phyloP scores from a whole-genome alignment of 441 rosid genomes.

The Manihot esculenta region DNA sequence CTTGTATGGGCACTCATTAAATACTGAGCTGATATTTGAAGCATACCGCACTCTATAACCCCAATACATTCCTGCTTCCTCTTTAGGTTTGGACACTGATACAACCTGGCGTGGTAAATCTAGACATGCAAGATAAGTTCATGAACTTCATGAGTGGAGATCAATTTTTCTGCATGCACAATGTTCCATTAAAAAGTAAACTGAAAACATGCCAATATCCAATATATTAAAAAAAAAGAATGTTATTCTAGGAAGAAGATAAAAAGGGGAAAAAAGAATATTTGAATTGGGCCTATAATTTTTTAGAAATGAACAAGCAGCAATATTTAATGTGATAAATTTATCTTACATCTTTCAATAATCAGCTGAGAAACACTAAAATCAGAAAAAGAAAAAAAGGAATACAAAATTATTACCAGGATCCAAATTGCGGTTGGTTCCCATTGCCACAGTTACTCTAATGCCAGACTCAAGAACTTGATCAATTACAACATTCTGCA shows the following conservation, averaged over 20 bases:
- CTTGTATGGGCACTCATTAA: constrained; percentile 61
- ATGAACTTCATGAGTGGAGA: constrained; percentile 11
- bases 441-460: constrained; percentile 95
- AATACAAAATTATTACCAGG: constrained; percentile 37
- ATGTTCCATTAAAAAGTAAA: constrained; percentile 10
- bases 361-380: not conserved
- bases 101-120: constrained; percentile 67
- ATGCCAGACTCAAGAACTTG: constrained; percentile 71
- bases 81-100: constrained; percentile 68
- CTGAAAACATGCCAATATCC: not conserved
- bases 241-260: not conserved
- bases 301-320: not conserved
- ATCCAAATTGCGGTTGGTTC: constrained; percentile 63
- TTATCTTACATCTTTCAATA: not conserved
- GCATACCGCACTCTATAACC: constrained; percentile 97
- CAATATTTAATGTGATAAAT: not conserved
- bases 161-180: not conserved
- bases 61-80: constrained; percentile 83
- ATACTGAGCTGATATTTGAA: constrained; percentile 65
- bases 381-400: not conserved
- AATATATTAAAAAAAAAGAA: not conserved
- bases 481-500: constrained; percentile 73
- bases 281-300: not conserved
- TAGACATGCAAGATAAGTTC: constrained; percentile 38
- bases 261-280: not conserved